Conservation (phyloP, 1,284 basidiomycete species). For the Heterobasidion parviporum region DNA sequence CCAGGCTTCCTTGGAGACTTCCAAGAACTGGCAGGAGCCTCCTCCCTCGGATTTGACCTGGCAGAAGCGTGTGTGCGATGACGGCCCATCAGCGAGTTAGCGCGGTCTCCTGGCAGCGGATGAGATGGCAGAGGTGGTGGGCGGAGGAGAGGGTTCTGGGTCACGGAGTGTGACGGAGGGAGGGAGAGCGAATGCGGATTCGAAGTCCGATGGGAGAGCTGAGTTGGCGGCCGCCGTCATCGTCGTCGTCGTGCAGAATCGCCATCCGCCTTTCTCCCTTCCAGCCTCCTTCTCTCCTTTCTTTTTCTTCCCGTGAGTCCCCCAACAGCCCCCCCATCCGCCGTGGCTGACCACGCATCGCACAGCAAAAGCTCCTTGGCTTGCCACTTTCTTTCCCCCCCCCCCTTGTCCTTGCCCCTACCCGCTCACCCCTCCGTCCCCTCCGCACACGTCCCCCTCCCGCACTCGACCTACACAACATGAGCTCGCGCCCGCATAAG, state of each 20-base stretch:
- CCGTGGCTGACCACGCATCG: no score
- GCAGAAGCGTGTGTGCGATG: neutral
- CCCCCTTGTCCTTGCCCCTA: neutral
- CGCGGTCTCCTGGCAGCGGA: no score
- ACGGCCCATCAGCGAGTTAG: neutral
- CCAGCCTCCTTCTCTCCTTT: neutral
- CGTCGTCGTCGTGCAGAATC: neutral
- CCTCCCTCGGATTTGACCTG: neutral
- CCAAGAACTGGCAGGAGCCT: neutral
- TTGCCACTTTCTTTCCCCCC: neutral
- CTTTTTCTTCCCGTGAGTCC: neutral
- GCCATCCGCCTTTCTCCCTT: neutral
- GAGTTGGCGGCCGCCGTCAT: neutral
- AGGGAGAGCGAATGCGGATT: neutral
- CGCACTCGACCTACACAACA: slow-evolving; percentile 17
- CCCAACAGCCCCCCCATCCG: no score
- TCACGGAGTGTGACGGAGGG: no score
- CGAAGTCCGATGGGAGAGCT: neutral
- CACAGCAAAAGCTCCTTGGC: neutral
- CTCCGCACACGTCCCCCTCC: neutral
- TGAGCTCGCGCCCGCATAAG: slow-evolving; percentile 56
- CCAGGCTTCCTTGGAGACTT: neutral
- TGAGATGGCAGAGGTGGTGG: no score
- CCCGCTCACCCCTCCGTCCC: neutral
- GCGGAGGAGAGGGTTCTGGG: no score